Evolutionary conservation across 129 eudicot species (phyloP).

Genomic region (Flaveria brownii): DNA sequence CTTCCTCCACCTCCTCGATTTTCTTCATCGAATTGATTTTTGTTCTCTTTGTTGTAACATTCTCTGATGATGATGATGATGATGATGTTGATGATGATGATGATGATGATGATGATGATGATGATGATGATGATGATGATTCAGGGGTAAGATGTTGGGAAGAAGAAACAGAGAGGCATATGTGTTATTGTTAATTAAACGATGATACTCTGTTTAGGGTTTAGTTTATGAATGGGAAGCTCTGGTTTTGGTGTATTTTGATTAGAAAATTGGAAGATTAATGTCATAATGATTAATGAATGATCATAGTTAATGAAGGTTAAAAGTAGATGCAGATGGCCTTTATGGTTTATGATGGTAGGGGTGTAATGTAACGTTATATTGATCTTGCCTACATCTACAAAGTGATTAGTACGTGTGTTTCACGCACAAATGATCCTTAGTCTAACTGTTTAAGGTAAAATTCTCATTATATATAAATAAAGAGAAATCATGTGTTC

Average conservation of each 20-base stretch:
- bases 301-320: too few relatives aligned
- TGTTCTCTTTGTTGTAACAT: not conserved
- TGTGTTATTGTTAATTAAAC: too few relatives aligned
- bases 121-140: not conserved
- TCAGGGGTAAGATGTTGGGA: not conserved
- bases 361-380: constrained; percentile 6
- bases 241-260: not conserved
- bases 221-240: too few relatives aligned
- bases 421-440: too few relatives aligned
- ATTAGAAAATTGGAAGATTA: not conserved
- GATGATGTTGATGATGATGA: not conserved
- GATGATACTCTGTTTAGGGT: too few relatives aligned
- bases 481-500: too few relatives aligned
- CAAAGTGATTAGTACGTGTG: constrained; percentile 22
- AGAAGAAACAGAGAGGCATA: too few relatives aligned
- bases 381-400: constrained; percentile 8
- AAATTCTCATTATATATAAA: too few relatives aligned
- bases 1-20: constrained; percentile 32
- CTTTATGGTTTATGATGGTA: constrained; percentile 10
- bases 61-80: not conserved
- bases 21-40: constrained; percentile 6
- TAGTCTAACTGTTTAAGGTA: too few relatives aligned
- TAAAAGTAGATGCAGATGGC: constrained; percentile 5
- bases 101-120: not conserved
- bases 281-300: not conserved